Conservation (phyloP, 768 basidiomycete species). For the Tephrocybe sp. region DNA sequence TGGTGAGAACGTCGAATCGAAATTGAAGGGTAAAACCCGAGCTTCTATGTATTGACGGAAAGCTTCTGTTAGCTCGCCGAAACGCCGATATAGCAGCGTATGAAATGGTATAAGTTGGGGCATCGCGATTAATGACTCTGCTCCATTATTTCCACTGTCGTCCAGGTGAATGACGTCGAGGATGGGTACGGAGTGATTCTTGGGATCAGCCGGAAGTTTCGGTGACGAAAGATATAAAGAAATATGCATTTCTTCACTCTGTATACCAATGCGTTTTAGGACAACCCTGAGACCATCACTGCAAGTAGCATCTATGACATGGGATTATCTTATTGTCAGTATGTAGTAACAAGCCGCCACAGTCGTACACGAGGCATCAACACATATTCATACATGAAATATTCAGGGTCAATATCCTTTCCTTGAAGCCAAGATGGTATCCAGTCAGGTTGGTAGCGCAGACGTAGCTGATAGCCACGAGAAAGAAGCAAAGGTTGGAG, state of each 20-base stretch:
- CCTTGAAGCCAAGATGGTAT: slow-evolving; percentile 14
- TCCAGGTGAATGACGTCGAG: slow-evolving; percentile 10
- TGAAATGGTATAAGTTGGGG: slow-evolving; percentile 12
- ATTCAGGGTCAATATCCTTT: too few relatives aligned
- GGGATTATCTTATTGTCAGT: neutral
- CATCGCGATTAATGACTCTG: slow-evolving; percentile 14
- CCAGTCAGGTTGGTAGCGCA: slow-evolving; percentile 16
- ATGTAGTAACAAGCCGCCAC: neutral
- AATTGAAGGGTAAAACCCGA: neutral
- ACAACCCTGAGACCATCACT: slow-evolving; percentile 11
- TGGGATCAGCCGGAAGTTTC: slow-evolving; percentile 1
- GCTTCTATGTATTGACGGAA: slow-evolving; percentile 17
- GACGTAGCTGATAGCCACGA: slow-evolving; percentile 14
- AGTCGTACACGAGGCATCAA: too few relatives aligned
- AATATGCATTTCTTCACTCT: slow-evolving; percentile 3
- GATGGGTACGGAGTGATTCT: slow-evolving; percentile 16
- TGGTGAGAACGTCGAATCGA: neutral
- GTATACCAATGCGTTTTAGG: slow-evolving; percentile 1
- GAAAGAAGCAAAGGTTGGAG: slow-evolving; percentile 13
- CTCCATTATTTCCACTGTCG: slow-evolving; percentile 1
- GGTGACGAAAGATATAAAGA: slow-evolving; percentile 5
- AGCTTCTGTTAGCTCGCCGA: slow-evolving; percentile 15
- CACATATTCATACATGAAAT: too few relatives aligned
- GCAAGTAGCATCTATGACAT: slow-evolving; percentile 6
- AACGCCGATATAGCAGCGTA: slow-evolving; percentile 7